Evolutionary conservation across 768 basidiomycete species (phyloP).

Genomic region (Amanita inopinata): DNA sequence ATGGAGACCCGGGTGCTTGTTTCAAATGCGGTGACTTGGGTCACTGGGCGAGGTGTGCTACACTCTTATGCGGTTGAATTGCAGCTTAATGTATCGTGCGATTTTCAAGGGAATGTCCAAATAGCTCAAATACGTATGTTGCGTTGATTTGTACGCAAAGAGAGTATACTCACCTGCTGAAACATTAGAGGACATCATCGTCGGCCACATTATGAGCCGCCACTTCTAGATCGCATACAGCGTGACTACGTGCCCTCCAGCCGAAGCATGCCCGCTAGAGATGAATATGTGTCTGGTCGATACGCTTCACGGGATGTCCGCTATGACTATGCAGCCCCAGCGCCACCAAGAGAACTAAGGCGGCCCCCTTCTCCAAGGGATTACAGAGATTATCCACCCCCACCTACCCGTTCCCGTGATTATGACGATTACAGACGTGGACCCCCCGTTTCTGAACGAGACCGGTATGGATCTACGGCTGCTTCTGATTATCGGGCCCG

Average conservation of each 20-base stretch:
- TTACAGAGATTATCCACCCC: constrained; percentile 52
- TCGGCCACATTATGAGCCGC: constrained; percentile 36
- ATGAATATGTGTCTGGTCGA: constrained; percentile 42
- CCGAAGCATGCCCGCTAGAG: constrained; percentile 35
- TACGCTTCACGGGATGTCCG: constrained; percentile 45
- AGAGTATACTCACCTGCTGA: constrained; percentile 2
- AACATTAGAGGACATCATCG: constrained; percentile 25
- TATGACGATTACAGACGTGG: constrained; percentile 61
- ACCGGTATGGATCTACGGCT: constrained; percentile 43
- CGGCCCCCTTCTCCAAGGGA: constrained; percentile 59
- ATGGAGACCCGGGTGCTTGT: constrained; percentile 83
- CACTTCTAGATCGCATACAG: constrained; percentile 51
- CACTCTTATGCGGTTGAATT: background rate
- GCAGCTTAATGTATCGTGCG: constrained; percentile 7
- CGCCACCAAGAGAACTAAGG: constrained; percentile 46
- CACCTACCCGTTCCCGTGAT: constrained; percentile 48
- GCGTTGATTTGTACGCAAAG: background rate
- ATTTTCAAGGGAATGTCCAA: constrained; percentile 59
- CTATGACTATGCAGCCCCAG: constrained; percentile 44
- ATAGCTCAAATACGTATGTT: constrained; percentile 43
- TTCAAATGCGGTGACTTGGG: constrained; percentile 81
- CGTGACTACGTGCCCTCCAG: constrained; percentile 41
- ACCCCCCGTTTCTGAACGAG: constrained; percentile 33
- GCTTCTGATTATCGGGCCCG: constrained; percentile 50
- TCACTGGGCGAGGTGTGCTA: constrained; percentile 77